phyloP scores from a whole-genome alignment of 2,329 filamentous ascomycete genomes.

The Penicillium expansum region DNA sequence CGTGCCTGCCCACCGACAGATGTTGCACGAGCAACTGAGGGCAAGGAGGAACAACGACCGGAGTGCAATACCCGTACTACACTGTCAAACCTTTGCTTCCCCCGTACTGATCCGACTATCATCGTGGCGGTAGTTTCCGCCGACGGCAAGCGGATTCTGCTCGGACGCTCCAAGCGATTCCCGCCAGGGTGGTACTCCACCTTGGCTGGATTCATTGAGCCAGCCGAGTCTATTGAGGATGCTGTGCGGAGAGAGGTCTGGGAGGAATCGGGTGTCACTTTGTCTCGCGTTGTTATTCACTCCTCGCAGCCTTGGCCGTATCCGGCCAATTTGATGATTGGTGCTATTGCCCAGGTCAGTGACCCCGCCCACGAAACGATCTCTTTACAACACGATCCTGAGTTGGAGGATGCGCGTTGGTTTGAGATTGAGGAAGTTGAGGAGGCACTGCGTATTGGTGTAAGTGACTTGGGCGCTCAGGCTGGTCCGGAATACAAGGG shows the following conservation, averaged over 20 bases:
- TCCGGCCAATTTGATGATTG: slow-evolving; percentile 81
- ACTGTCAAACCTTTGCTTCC: slow-evolving; percentile 87
- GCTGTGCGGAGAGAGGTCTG: slow-evolving; percentile 79
- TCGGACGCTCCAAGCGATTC: slow-evolving; percentile 82
- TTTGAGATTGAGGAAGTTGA: slow-evolving; percentile 76
- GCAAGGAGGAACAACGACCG: slow-evolving; percentile 48
- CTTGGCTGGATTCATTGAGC: slow-evolving; percentile 82
- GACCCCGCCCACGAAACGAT: slow-evolving; percentile 76
- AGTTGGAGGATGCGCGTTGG: slow-evolving; percentile 89
- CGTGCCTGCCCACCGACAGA: slow-evolving; percentile 47
- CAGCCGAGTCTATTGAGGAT: slow-evolving; percentile 80
- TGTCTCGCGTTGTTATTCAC: slow-evolving; percentile 77
- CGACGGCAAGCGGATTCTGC: slow-evolving; percentile 72
- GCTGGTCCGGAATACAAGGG: slow-evolving; percentile 69
- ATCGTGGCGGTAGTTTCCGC: slow-evolving; percentile 89
- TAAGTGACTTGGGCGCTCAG: slow-evolving; percentile 64
- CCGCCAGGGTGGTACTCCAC: slow-evolving; percentile 85
- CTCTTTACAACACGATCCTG: slow-evolving; percentile 80
- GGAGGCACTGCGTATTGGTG: slow-evolving; percentile 67
- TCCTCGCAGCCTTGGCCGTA: slow-evolving; percentile 87
- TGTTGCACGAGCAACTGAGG: slow-evolving; percentile 30
- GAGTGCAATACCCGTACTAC: slow-evolving; percentile 79
- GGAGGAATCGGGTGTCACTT: slow-evolving; percentile 76
- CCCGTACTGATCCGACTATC: slow-evolving; percentile 88
- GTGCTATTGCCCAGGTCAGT: slow-evolving; percentile 77